Evolutionary conservation across 2,329 filamentous ascomycete species (phyloP), one percentile per base, ranked within the genome.

Genomic region (Pseudonectria foliicola): DNA sequence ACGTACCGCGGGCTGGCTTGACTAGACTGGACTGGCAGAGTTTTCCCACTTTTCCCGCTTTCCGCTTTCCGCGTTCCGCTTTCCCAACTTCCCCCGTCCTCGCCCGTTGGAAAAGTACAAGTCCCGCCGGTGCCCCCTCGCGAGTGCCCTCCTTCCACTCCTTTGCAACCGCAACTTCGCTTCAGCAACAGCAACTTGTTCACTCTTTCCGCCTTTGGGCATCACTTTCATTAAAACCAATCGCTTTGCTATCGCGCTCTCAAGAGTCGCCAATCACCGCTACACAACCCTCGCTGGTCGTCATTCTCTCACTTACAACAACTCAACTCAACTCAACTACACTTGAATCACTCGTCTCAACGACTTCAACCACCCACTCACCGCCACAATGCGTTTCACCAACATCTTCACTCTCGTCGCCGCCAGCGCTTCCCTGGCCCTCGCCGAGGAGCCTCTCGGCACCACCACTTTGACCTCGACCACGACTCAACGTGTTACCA

Each of bases 381-480:
- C 38, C 36, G 30, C 47, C 63, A 68, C 56, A 44, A 71, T 71
- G 68, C 65, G 62, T 50, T 61, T 66, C 61, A 57, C 65, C 44
- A 56, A 53, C 52, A 46, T 69, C 54, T 42, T 67, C 49, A 48
- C 60, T 42, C 44, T 67, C 45, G 43, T 69, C 45, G 63, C 64
- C 48, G 60, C 60, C 39, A 57, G 59, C 54, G 61, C 61, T 37
- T 56, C 64, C 31, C 58, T 59, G 32, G 52, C 55, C 42, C 61
- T 60, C 39, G 52, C 53, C 30, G 40, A 43, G 27, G 41, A 50
- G 14, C 43, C 55, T 27, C 39, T 44, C 33, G 55, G 46, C 39
- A 68, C 61, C 40, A 62, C 60, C 37, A 62, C 59, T 10, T 34
- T 60, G 38, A 72, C 68, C 36, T 62, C 63, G 12, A 72, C 68